Percentiles rank a stretch among this genome's conserved stretches.
Evolutionary conservation across 331 rosid genomes (phyloP).

Genomic region (Phaseolus coccineus): DNA sequence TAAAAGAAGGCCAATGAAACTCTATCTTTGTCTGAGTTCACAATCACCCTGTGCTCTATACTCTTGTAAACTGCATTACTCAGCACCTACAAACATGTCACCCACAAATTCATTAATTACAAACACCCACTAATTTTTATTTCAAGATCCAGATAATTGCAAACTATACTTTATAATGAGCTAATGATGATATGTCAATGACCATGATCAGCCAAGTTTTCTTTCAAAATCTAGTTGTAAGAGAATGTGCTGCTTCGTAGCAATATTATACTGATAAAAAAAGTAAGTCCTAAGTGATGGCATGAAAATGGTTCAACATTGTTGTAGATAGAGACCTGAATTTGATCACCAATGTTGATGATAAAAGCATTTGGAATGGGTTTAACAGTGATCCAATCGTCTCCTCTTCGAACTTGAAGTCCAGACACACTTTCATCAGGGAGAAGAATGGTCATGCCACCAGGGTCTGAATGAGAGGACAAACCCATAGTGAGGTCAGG

Average conservation of each 20-base stretch:
- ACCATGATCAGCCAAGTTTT: too few species aligned
- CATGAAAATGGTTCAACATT: background rate
- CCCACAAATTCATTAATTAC: background rate
- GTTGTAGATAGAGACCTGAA: constrained; percentile 57
- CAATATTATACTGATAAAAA: too few species aligned
- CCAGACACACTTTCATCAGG: constrained; percentile 90
- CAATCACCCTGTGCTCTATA: constrained; percentile 85
- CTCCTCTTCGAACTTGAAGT: constrained; percentile 71
- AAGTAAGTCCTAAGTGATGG: background rate
- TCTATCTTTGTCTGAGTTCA: constrained; percentile 69
- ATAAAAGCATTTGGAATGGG: constrained; percentile 79
- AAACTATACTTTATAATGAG: too few species aligned
- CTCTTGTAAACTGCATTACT: constrained; percentile 93
- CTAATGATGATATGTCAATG: too few species aligned
- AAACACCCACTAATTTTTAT: too few species aligned
- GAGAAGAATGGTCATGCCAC: constrained; percentile 87
- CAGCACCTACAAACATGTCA: constrained; percentile 56
- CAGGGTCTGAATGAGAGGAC: constrained; percentile 95
- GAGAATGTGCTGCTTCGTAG: too few species aligned
- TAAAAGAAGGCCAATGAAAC: constrained; percentile 87
- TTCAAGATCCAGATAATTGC: too few species aligned
- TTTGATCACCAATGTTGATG: constrained; percentile 90
- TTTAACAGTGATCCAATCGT: constrained; percentile 76
- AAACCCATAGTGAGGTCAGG: constrained; percentile 91
- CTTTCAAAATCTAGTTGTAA: too few species aligned